Percentiles rank a stretch among this genome's conserved stretches.
These are phyloP conservation scores for Epichloe amarillans DNA, from an alignment of 2,329 filamentous ascomycete species.

Conservation along the genomic window DNA sequence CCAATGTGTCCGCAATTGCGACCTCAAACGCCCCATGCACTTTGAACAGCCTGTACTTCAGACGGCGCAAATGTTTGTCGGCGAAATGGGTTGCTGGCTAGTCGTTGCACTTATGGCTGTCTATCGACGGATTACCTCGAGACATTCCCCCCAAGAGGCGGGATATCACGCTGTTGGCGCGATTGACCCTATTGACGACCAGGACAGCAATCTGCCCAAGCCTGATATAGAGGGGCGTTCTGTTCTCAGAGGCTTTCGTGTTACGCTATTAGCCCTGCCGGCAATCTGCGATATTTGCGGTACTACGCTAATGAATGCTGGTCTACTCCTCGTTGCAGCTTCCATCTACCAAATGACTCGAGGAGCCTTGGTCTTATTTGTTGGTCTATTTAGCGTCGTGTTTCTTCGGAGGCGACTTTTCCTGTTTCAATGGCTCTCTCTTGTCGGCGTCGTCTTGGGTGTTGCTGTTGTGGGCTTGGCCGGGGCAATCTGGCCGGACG, in stretches of 20 bases:
- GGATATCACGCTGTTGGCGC: slow-evolving; percentile 55
- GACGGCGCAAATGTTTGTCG: slow-evolving; percentile 95
- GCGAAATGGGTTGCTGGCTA: slow-evolving; percentile 92
- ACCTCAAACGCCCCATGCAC: slow-evolving; percentile 50
- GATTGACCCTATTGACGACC: slow-evolving; percentile 24
- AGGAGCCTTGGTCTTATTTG: slow-evolving; percentile 87
- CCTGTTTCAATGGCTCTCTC: slow-evolving; percentile 83
- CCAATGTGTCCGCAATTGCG: slow-evolving; percentile 89
- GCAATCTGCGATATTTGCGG: slow-evolving; percentile 89
- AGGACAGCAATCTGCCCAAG: slow-evolving; percentile 8
- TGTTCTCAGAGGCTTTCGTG: slow-evolving; percentile 55
- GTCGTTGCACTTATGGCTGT: slow-evolving; percentile 61
- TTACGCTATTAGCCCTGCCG: slow-evolving; percentile 68
- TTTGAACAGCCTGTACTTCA: slow-evolving; percentile 97
- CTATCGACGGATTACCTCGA: slow-evolving; percentile 43
- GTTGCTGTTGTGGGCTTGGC: slow-evolving; percentile 85
- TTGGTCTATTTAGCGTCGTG: slow-evolving; percentile 85
- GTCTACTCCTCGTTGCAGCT: slow-evolving; percentile 82
- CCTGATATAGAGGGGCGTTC: slow-evolving; percentile 42
- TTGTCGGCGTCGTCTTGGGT: slow-evolving; percentile 75
- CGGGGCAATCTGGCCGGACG: slow-evolving; percentile 64
- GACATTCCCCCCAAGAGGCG: slow-evolving; percentile 26
- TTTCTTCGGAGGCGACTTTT: slow-evolving; percentile 71
- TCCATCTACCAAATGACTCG: slow-evolving; percentile 99
- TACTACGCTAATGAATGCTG: slow-evolving; percentile 95